phyloP scores from a whole-genome alignment of 768 basidiomycete species.

The Phlebiopsis flavidoalba region DNA sequence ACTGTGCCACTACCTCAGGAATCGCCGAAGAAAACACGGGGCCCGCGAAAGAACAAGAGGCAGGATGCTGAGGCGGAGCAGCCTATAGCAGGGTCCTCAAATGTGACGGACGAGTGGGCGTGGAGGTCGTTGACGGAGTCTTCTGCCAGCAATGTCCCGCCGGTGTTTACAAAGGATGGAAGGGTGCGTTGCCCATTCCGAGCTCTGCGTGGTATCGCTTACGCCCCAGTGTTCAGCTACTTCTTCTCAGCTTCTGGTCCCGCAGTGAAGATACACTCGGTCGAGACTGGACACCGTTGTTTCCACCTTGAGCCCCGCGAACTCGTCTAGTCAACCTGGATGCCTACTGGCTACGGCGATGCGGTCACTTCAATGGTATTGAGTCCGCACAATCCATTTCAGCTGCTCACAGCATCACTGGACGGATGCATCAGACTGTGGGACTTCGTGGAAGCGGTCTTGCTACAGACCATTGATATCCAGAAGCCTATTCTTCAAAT shows the following conservation, averaged over 20 bases:
- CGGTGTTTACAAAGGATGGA: conserved; percentile 86
- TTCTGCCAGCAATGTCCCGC: conserved; percentile 55
- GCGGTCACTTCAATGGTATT: conserved; percentile 70
- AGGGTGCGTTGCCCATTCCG: conserved; percentile 43
- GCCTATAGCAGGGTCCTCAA: conserved; percentile 13
- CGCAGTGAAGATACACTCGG: conserved; percentile 83
- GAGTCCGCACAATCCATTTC: conserved; percentile 83
- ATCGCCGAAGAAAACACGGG: conserved; percentile 19
- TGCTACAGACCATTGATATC: conserved; percentile 71
- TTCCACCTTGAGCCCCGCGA: conserved; percentile 66
- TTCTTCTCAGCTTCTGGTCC: conserved; percentile 85
- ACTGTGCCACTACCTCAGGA: conserved; percentile 20
- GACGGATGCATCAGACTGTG: conserved; percentile 87
- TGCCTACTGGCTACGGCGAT: conserved; percentile 37
- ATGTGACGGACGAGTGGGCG: conserved; percentile 37
- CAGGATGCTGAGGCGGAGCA: conserved; percentile 25
- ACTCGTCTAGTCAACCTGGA: conserved; percentile 21
- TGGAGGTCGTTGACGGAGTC: conserved; percentile 74
- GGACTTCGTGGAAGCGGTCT: conserved; percentile 85
- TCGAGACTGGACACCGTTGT: conserved; percentile 71
- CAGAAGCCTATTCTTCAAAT: conserved; percentile 66
- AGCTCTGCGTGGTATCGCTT: background rate
- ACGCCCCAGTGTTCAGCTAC: conserved; percentile 45
- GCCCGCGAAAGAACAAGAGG: conserved; percentile 44
- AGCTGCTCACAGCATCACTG: conserved; percentile 79